phyloP scores from a whole-genome alignment of 176 grass and related monocot genomes.

The Carex kokanica region DNA sequence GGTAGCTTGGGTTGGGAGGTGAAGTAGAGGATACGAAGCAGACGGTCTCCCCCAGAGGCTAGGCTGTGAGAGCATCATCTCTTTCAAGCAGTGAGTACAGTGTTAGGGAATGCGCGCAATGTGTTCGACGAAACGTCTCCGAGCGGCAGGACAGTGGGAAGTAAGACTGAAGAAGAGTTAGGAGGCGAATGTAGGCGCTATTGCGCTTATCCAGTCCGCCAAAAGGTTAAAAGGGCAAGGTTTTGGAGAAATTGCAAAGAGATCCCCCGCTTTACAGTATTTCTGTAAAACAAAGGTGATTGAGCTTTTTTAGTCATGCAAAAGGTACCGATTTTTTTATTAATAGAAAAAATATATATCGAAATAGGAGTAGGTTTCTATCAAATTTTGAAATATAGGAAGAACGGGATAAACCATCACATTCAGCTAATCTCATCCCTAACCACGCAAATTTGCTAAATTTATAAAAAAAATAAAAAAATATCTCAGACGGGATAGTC shows the following conservation, averaged over 20 bases:
- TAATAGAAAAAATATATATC: too few relatives aligned
- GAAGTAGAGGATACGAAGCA: constrained; percentile 23
- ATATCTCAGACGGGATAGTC: too few relatives aligned
- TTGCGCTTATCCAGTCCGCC: neutral
- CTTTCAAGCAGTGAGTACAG: neutral
- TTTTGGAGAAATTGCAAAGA: neutral
- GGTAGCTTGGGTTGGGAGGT: neutral
- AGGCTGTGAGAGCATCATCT: constrained; percentile 21
- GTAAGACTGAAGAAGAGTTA: too few relatives aligned
- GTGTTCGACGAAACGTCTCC: neutral
- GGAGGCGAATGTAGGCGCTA: neutral
- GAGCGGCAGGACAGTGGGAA: neutral
- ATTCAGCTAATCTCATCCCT: too few relatives aligned
- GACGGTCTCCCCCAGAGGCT: constrained; percentile 21
- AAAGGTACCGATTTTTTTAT: too few relatives aligned
- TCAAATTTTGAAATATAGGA: too few relatives aligned
- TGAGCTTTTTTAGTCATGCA: too few relatives aligned
- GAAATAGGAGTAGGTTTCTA: too few relatives aligned
- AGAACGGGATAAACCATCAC: too few relatives aligned
- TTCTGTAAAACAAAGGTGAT: too few relatives aligned
- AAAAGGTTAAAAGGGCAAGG: neutral
- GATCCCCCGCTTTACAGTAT: neutral
- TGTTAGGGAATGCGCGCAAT: neutral
- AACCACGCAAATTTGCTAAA: too few relatives aligned
- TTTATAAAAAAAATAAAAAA: too few relatives aligned